A percentile compares a stretch with the other conserved stretches of the same genome.
phyloP scores from a whole-genome alignment of 2,329 filamentous ascomycete species.

The Tricladium varicosporioides region DNA sequence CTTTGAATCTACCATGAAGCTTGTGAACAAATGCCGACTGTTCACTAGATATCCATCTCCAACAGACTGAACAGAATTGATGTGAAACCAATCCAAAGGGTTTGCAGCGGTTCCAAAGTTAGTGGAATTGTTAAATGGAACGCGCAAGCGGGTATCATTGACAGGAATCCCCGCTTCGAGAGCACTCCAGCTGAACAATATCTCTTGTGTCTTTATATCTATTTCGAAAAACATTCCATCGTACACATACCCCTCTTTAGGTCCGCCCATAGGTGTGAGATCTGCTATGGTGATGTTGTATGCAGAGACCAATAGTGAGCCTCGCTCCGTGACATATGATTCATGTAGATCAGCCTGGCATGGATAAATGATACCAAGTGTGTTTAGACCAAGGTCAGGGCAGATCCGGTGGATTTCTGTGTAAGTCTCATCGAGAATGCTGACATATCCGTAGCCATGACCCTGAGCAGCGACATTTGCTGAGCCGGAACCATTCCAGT shows the following conservation, averaged over 20 bases:
- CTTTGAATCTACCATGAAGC: slow-evolving; percentile 24
- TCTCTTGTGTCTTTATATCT: slow-evolving; percentile 39
- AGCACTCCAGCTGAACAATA: slow-evolving; percentile 42
- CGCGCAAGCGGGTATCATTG: background rate
- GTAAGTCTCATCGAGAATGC: background rate
- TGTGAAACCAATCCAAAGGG: slow-evolving; percentile 26
- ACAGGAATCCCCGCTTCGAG: slow-evolving; percentile 32
- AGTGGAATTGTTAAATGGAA: too few species aligned
- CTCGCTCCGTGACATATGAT: background rate
- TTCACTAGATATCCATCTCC: slow-evolving; percentile 29
- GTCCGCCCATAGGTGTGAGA: slow-evolving; percentile 35
- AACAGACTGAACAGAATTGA: slow-evolving; percentile 29
- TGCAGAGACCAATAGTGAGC: slow-evolving; percentile 2
- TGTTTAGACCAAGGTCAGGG: background rate
- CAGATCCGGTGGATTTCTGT: background rate
- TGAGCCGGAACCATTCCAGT: background rate
- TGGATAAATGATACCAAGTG: too few species aligned
- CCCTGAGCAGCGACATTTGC: background rate
- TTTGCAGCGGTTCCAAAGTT: too few species aligned
- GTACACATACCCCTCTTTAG: slow-evolving; percentile 34
- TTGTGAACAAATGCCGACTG: slow-evolving; percentile 26
- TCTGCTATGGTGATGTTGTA: slow-evolving; percentile 35
- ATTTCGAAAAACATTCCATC: slow-evolving; percentile 43
- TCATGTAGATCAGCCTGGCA: too few species aligned
- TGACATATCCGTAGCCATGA: background rate